Base-by-base conservation (phyloP, 441 rosid genomes). In the Aleurites moluccanus region DNA sequence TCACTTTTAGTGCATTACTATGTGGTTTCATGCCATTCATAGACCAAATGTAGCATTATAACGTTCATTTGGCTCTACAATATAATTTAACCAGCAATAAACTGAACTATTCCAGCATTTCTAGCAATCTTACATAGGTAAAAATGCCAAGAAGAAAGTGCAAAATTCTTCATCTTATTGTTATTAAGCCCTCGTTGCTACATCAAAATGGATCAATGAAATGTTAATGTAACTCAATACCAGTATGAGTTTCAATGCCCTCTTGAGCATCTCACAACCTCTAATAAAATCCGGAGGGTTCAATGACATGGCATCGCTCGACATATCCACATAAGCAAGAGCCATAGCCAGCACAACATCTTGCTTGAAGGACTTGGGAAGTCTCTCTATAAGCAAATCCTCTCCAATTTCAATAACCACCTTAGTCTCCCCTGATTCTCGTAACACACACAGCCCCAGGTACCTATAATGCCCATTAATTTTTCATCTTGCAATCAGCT, bases 161-260 rank as follows among this genome's bases (percentile, higher is more conserved):
- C 56, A 16, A 5, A 50, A 4, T 18, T n/a, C 56, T 50, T 18
- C n/a, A 38, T 6, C 40, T 38, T 38, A 38, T 38, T 38, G 0
- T 13, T 14, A 3, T 49, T 11, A 0, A 55, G 50, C 1, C 50
- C 50, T 45, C 50, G 13, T 55, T n/a, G 21, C 9, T 2, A n/a
- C 27, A 55, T 55, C 59, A 55, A n/a, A n/a, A n/a, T n/a, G 18
- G 49, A 49, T 45, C 16, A 25, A 18, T 21, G 2, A 50, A 50
- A 69, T 11, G 44, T 5, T 10, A 21, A 38, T 40, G 42, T 1
- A 4, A 30, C 14, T 3, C 1, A 53, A 60, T 78, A 94, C 98
- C 95, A 92, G 95, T 85, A 95, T 82, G 78, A 95, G 89, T 86
- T 92, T 93, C 86, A 95, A 82, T 75, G 97, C 99, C 79, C 90